Evolutionary conservation across 2,329 filamentous ascomycete genomes (phyloP).

Genomic region (Trichoderma asperellum): DNA sequence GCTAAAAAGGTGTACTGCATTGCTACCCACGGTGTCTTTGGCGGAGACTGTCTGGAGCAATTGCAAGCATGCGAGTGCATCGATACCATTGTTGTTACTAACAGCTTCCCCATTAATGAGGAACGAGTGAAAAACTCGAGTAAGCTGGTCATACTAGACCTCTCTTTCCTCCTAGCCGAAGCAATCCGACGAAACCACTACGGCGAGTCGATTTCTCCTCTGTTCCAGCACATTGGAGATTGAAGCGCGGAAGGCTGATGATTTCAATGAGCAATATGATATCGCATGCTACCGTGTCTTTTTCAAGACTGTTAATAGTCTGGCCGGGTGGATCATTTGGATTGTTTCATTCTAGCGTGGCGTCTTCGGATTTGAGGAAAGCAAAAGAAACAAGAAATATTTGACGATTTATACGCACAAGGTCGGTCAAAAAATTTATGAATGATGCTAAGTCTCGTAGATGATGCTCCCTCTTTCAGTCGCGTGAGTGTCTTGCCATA

Average conservation of each 20-base stretch:
- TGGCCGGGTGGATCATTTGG: constrained; percentile 19
- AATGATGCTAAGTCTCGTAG: constrained; percentile 17
- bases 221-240: constrained; percentile 70
- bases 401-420: constrained; percentile 27
- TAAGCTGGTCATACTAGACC: constrained; percentile 88
- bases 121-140: constrained; percentile 70
- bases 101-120: constrained; percentile 89
- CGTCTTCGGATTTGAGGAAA: constrained; percentile 37
- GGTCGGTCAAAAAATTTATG: constrained; percentile 34
- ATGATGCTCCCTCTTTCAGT: not conserved
- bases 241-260: constrained; percentile 37
- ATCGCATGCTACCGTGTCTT: not conserved
- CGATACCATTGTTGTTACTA: constrained; percentile 91
- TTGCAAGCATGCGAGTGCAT: constrained; percentile 93
- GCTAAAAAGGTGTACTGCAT: constrained; percentile 97
- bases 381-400: constrained; percentile 10
- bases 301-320: constrained; percentile 12
- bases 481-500: not conserved
- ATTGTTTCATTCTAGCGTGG: constrained; percentile 42
- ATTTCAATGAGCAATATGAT: constrained; percentile 10
- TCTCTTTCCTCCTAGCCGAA: constrained; percentile 86
- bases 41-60: constrained; percentile 84
- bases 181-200: constrained; percentile 96
- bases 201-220: constrained; percentile 75
- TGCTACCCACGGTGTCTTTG: constrained; percentile 94